Base-by-base conservation (phyloP, 306 rosid species). In the Gleditsia sinensis region DNA sequence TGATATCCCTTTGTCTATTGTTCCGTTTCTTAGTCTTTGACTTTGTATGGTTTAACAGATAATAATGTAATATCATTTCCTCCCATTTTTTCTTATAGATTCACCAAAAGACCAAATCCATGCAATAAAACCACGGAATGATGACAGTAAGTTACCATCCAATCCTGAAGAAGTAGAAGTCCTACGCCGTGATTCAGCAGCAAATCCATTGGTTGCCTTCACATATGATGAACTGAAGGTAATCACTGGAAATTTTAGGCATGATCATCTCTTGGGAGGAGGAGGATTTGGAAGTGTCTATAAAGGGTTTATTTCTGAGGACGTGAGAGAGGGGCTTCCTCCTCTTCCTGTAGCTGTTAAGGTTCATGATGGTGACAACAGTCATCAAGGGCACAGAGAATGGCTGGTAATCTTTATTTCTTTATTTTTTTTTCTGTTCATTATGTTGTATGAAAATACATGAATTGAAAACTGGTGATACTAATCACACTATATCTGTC, bases 241-340 rank as follows among this genome's bases (percentile, higher is more conserved):
- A 53, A 87, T 95, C 78, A 95, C 98, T 0, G 89, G 67, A 58
- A 84, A 95, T 80, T 95, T 92, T 81, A 82, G 98, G 85, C 87
- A 84, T 51, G 99, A 90, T 74, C 80, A 69, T 34, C 79, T 95
- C 65, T 81, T 95, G 73, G 99, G 99, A 5, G 98, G 97, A 76
- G 99, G 99, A 60, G 99, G 99, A 74, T 95, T 95, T 70, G 99
- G 99, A 83, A 88, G 96, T 71, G 99, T 95, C 65, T 95, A 95
- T 64, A 90, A 95, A 83, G 99, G 99, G 0, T 86, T 90, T 62
- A 82, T 94, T 39, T 79, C 93, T 40, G 95, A 94, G 81, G 99
- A 87, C 71, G 75, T 94, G 57, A 86, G 90, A 70, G 77, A 87
- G 50, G 97, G 93, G 2, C 77, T 92, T 68, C 76, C 86, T 74